A percentile compares a stretch with the other conserved stretches of the same genome.
phyloP scores from a whole-genome alignment of 106 monocot species.

The Gastrodia elata region DNA sequence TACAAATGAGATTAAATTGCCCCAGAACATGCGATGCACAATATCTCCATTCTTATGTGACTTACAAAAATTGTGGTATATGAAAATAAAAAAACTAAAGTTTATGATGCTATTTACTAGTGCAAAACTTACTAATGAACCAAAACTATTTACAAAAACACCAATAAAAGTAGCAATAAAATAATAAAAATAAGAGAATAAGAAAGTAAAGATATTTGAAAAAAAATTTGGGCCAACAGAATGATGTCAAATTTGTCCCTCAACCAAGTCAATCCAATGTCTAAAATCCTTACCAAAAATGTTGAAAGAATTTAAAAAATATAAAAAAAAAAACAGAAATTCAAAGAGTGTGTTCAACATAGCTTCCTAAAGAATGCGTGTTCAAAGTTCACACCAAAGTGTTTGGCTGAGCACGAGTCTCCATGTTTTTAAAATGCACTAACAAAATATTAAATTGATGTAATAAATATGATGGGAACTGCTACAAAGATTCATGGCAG shows the following conservation, averaged over 20 bases:
- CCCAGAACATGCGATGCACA: background rate
- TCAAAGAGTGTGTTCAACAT: background rate
- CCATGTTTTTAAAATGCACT: background rate
- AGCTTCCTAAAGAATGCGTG: background rate
- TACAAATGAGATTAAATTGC: background rate
- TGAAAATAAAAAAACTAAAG: background rate
- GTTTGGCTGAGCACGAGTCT: background rate
- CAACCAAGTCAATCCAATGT: background rate
- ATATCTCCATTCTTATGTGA: too few species aligned
- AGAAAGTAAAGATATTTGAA: background rate
- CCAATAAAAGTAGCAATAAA: background rate
- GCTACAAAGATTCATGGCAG: background rate
- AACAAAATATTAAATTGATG: background rate
- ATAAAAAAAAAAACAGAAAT: too few species aligned
- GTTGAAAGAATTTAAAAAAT: background rate
- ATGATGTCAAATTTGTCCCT: background rate
- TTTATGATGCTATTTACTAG: background rate
- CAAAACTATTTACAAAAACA: background rate
- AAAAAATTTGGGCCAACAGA: background rate
- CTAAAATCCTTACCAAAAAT: background rate
- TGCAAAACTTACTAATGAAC: background rate
- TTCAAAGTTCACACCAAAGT: background rate
- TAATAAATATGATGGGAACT: background rate
- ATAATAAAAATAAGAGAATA: background rate
- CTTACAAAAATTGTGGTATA: background rate